A percentile compares a stretch with the other conserved stretches of the same genome.
Conservation (phyloP, 2,329 filamentous ascomycete genomes). For the Amauroascus verrucosus region DNA sequence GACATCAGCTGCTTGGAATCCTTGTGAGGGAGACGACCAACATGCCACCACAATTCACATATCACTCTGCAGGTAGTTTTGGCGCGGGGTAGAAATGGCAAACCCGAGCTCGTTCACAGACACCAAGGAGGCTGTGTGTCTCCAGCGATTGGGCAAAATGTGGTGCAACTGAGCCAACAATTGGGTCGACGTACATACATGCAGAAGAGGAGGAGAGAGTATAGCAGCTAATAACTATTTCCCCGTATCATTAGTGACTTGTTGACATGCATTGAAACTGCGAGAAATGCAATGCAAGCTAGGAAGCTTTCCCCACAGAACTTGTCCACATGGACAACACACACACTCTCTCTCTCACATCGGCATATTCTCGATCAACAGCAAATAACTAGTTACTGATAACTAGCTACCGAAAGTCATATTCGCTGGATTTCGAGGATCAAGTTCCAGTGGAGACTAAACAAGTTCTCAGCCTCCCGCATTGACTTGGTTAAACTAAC, state of each 20-base stretch:
- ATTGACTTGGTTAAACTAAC: background rate
- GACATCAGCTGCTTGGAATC: background rate
- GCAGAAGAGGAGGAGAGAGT: background rate
- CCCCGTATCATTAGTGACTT: no score
- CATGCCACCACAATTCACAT: background rate
- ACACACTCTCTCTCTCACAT: no score
- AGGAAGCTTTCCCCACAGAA: conserved; percentile 2
- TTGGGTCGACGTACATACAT: conserved; percentile 8
- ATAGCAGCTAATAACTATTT: background rate
- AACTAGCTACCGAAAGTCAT: no score
- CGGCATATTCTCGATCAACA: background rate
- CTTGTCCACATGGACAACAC: background rate
- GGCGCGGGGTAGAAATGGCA: background rate
- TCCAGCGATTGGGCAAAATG: background rate
- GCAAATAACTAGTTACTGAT: no score
- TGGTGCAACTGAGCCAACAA: conserved; percentile 1
- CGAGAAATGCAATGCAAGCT: background rate
- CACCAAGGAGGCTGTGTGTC: background rate
- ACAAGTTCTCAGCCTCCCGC: background rate
- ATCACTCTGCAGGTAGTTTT: background rate
- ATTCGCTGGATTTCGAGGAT: no score
- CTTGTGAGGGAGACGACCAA: background rate
- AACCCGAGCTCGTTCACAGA: no score
- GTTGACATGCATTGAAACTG: background rate
- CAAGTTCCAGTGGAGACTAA: background rate